Evolutionary conservation across 1,284 basidiomycete genomes (phyloP).

Genomic region (Neonothopanus nambi): DNA sequence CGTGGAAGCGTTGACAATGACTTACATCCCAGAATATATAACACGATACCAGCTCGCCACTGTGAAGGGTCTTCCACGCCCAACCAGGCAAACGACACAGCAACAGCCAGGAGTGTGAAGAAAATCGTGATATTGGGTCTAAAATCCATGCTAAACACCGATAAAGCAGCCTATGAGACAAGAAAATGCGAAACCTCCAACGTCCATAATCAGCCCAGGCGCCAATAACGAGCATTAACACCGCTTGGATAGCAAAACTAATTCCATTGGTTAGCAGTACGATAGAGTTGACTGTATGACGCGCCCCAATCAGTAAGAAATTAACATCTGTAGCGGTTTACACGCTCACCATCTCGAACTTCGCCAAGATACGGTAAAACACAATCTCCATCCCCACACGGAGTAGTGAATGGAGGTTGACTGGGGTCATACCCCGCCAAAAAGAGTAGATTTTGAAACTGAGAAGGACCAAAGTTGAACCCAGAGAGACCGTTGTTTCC

Average conservation of each 20-base stretch:
- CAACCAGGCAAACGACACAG: constrained; percentile 76
- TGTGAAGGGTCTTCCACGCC: constrained; percentile 63
- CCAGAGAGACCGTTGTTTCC: constrained; percentile 74
- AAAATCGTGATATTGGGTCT: constrained; percentile 79
- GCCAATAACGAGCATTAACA: constrained; percentile 62
- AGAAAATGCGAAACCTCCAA: constrained; percentile 51
- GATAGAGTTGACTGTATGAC: constrained; percentile 69
- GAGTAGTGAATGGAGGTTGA: constrained; percentile 49
- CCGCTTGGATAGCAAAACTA: constrained; percentile 72
- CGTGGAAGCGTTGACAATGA: constrained; percentile 12
- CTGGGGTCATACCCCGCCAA: constrained; percentile 70
- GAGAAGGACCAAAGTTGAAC: constrained; percentile 76
- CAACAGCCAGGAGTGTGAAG: constrained; percentile 69
- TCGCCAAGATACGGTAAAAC: constrained; percentile 69
- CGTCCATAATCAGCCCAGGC: constrained; percentile 79
- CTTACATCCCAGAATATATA: constrained; percentile 79
- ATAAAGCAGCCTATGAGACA: neutral
- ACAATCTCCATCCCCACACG: constrained; percentile 56
- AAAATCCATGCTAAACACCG: constrained; percentile 14
- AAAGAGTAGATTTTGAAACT: constrained; percentile 75
- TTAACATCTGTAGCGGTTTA: neutral
- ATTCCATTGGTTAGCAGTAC: constrained; percentile 77
- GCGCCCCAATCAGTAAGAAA: neutral
- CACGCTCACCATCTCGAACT: constrained; percentile 55
- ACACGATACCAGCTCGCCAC: constrained; percentile 69